Conservation (phyloP, 2,329 filamentous ascomycete genomes). For the Cyclaneusma minus region DNA sequence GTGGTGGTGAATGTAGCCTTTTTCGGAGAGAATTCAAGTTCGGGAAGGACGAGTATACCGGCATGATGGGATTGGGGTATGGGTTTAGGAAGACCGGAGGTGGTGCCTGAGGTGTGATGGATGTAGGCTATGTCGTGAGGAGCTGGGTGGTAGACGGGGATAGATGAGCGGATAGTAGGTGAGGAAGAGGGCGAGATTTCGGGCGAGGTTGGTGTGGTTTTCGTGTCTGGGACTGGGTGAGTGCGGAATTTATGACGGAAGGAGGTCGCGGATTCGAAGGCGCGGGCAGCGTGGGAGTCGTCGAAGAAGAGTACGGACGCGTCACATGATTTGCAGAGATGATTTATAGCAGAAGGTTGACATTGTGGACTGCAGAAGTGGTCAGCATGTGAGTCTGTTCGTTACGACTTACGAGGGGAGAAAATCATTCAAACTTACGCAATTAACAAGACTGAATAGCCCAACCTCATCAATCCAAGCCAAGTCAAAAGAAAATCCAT, state of each 20-base stretch:
- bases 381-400: too few species aligned
- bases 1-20: constrained; percentile 47
- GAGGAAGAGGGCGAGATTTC: background rate
- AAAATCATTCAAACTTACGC: constrained; percentile 22
- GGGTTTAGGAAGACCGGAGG: constrained; percentile 44
- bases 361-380: constrained; percentile 27
- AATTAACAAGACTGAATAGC: constrained; percentile 37
- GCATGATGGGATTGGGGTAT: constrained; percentile 41
- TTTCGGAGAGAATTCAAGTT: constrained; percentile 20
- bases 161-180: background rate
- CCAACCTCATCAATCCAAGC: constrained; percentile 41
- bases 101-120: constrained; percentile 50
- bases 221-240: constrained; percentile 4
- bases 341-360: constrained; percentile 27
- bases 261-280: constrained; percentile 5
- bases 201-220: too few species aligned
- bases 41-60: constrained; percentile 37
- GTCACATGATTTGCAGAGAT: constrained; percentile 32
- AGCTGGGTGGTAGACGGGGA: constrained; percentile 1
- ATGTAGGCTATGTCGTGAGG: constrained; percentile 34
- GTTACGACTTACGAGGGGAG: too few species aligned
- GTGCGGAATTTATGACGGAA: constrained; percentile 6
- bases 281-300: constrained; percentile 6
- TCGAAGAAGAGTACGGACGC: constrained; percentile 31
- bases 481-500: constrained; percentile 41